These are phyloP conservation scores for Thalassiosira oceanica DNA, from an alignment of 352 stramenopile genomes.

Conservation along the genomic window DNA sequence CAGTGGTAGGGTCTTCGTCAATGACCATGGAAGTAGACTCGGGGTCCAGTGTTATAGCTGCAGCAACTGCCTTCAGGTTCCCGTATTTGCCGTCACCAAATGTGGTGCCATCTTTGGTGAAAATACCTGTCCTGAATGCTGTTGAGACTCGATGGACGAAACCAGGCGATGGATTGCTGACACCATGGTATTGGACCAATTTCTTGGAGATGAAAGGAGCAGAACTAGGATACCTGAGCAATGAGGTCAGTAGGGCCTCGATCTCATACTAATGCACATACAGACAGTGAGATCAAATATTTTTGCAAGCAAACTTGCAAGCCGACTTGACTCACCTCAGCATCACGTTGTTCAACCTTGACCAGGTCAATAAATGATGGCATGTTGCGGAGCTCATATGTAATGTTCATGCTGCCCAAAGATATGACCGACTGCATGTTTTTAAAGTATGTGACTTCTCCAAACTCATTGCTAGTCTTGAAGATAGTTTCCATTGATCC, in stretches of 20 bases:
- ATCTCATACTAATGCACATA: constrained; percentile 26
- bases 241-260: constrained; percentile 69
- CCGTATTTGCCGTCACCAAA: constrained; percentile 63
- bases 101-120: constrained; percentile 26
- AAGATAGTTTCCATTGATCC: constrained; percentile 25
- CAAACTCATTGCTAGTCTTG: constrained; percentile 25
- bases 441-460: constrained; percentile 17
- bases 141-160: constrained; percentile 59
- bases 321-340: constrained; percentile 33
- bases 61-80: constrained; percentile 63
- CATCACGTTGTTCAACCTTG: constrained; percentile 47
- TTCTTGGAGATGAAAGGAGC: constrained; percentile 61
- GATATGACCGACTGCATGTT: constrained; percentile 29
- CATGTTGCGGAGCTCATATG: constrained; percentile 17
- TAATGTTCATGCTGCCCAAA: constrained; percentile 16
- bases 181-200: constrained; percentile 64
- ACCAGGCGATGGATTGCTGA: constrained; percentile 66
- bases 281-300: no score
- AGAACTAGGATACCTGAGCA: constrained; percentile 60
- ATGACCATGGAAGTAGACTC: constrained; percentile 55
- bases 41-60: constrained; percentile 64
- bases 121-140: constrained; percentile 58
- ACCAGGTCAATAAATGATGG: constrained; percentile 10
- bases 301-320: background rate
- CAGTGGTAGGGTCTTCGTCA: constrained; percentile 57